Conservation (phyloP, 2,329 filamentous ascomycete species). For the Basipetospora chlamydospora region DNA sequence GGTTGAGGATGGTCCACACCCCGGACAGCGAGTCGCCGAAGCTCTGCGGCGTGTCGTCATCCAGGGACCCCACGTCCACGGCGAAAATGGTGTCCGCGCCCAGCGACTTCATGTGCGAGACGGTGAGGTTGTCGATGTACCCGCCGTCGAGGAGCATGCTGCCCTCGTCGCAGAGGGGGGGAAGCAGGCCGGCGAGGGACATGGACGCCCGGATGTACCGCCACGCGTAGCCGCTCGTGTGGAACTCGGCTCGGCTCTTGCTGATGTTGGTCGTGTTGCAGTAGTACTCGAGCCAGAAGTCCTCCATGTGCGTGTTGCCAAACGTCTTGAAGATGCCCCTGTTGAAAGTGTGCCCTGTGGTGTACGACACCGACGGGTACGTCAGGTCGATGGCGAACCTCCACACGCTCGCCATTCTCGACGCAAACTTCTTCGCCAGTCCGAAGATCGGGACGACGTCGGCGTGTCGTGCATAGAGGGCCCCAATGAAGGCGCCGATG, state of each 20-base stretch:
- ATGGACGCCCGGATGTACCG: constrained; percentile 92
- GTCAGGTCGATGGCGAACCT: constrained; percentile 93
- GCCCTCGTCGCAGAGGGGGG: constrained; percentile 90
- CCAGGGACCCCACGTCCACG: constrained; percentile 81
- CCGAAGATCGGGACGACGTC: constrained; percentile 97
- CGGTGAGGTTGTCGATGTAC: constrained; percentile 93
- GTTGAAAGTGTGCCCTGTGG: constrained; percentile 97
- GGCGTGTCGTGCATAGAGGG: constrained; percentile 86
- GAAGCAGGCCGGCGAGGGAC: constrained; percentile 84
- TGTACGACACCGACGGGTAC: constrained; percentile 93
- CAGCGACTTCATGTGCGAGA: constrained; percentile 90
- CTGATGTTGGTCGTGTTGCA: constrained; percentile 99
- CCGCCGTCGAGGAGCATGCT: constrained; percentile 94
- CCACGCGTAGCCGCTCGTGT: constrained; percentile 95
- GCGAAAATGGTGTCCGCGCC: constrained; percentile 92
- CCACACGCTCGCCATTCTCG: constrained; percentile 99
- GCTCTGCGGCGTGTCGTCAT: constrained; percentile 79
- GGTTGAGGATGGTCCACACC: constrained; percentile 86
- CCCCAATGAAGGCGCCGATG: constrained; percentile 90
- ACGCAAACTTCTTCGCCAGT: constrained; percentile 90
- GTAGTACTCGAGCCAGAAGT: constrained; percentile 98
- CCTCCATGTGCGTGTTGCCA: constrained; percentile 91
- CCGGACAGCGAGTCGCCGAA: constrained; percentile 93
- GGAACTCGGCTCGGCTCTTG: constrained; percentile 80
- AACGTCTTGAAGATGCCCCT: constrained; percentile 98